Evolutionary conservation across 2,329 filamentous ascomycete genomes (phyloP).

Genomic region (Hymenoscyphus scutula): DNA sequence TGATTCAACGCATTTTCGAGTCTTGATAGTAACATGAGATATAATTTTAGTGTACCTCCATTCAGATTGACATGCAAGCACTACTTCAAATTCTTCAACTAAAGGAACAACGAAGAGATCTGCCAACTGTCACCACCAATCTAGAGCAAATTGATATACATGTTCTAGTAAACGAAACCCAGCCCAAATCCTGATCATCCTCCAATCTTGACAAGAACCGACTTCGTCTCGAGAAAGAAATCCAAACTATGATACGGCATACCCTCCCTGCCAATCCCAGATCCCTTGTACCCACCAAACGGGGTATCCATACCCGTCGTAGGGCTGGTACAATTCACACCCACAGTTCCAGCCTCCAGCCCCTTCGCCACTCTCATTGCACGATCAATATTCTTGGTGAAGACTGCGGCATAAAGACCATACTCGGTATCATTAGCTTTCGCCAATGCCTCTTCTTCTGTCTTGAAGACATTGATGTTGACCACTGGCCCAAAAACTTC

Average conservation of each 20-base stretch:
- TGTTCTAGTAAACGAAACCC: not conserved
- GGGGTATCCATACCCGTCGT: constrained; percentile 24
- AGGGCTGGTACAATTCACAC: constrained; percentile 35
- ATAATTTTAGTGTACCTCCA: too few species aligned
- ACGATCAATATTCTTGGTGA: constrained; percentile 57
- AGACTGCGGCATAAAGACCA: constrained; percentile 56
- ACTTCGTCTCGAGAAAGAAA: constrained; percentile 31
- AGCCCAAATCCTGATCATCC: not conserved
- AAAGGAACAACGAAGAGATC: too few species aligned
- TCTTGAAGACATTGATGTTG: constrained; percentile 66
- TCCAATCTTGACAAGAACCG: constrained; percentile 27
- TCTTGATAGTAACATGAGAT: too few species aligned
- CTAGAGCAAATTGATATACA: not conserved
- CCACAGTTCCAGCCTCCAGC: constrained; percentile 50
- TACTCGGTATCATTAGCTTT: constrained; percentile 62
- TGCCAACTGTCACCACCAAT: too few species aligned
- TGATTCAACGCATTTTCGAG: too few species aligned
- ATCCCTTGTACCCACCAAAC: constrained; percentile 31
- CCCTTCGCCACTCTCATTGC: constrained; percentile 46
- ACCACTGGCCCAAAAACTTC: constrained; percentile 71
- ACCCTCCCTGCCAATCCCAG: constrained; percentile 28
- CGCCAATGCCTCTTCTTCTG: constrained; percentile 61
- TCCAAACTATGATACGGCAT: constrained; percentile 23
- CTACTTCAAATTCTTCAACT: too few species aligned
- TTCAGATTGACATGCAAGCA: too few species aligned